These are phyloP conservation scores for Botrytis galanthina DNA, from an alignment of 2,329 filamentous ascomycete genomes.

Conservation along the genomic window DNA sequence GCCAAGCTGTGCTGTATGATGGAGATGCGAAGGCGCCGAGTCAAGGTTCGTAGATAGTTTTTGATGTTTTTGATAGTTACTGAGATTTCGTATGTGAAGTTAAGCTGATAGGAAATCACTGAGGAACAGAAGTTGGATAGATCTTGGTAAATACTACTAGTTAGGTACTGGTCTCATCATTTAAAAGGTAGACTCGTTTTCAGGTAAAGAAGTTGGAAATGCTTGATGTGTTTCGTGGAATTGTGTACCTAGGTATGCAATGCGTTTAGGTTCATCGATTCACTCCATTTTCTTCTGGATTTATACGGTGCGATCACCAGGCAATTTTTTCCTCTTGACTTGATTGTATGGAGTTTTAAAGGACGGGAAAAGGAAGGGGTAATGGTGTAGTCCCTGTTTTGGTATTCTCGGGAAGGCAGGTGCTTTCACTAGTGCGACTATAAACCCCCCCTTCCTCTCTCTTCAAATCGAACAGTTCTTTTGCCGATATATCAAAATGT, in stretches of 20 bases:
- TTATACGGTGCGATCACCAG: neutral
- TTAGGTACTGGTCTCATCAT: rapidly evolving
- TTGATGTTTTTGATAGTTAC: neutral
- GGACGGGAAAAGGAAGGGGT: neutral
- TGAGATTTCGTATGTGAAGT: neutral
- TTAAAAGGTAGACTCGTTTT: neutral
- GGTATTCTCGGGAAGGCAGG: neutral
- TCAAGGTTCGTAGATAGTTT: neutral
- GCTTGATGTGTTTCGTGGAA: neutral
- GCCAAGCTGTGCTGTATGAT: neutral
- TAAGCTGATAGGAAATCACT: neutral
- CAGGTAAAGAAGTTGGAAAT: neutral
- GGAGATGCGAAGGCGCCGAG: neutral
- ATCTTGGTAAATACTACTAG: neutral
- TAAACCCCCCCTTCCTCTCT: neutral
- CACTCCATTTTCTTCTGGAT: neutral
- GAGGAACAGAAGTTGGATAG: neutral
- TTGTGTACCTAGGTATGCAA: neutral
- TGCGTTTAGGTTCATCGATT: neutral
- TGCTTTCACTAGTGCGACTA: neutral
- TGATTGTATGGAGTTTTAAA: neutral
- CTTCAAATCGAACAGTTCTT: neutral
- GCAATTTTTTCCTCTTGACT: rapidly evolving
- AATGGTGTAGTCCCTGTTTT: neutral
- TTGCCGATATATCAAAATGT: neutral